Evolutionary conservation across 2,329 filamentous ascomycete species (phyloP), one percentile per base, ranked within the genome.

Genomic region (Exophiala xenobiotica): DNA sequence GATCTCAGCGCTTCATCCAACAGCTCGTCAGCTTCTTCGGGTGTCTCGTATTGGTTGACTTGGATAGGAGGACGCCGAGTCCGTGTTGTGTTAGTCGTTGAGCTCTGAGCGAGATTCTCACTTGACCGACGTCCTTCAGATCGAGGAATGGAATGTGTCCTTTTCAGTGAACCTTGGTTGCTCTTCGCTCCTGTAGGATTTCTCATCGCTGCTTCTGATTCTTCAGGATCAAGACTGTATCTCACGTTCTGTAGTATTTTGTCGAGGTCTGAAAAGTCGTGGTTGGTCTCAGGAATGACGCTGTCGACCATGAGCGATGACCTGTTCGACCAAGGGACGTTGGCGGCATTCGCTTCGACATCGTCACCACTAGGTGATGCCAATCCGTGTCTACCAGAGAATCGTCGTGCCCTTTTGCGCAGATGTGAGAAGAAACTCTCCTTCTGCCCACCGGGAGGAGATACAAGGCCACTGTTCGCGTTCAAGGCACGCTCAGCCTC

Each of bases 361-460:
- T 97, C 92, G 61, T 96, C 91, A 49, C 85, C 84, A 37, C 80
- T 82, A 6, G 90, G 87, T 14, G 90, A 88, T 52, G 89, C 86
- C 11, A 84, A 85, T 67, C 92, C 88, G 65, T 96, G 90, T 51
- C 92, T 85, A 40, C 93, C 93, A 20, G 93, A 99, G 54, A 99
- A 85, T 61, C 93, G 82, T 61, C 93, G 83, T 22, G 95, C 93
- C 45, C 92, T 86, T 72, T 99, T 99, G 50, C 93, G 83, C 6
- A 99, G 79, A 67, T 99, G 93, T 0, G 93, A 97, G 73, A 99
- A 99, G 76, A 99, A 99, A 70, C 93, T 90, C 69, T 99, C 93
- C 66, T 95, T 95, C 50, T 90, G 88, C 14, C 81, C 88, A 63
- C 80, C 85, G 0, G 86, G 83, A 3, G 90, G 89, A 4, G 90